phyloP scores from a whole-genome alignment of 2,329 filamentous ascomycete genomes.

The Chaetomiaceae sp. region DNA sequence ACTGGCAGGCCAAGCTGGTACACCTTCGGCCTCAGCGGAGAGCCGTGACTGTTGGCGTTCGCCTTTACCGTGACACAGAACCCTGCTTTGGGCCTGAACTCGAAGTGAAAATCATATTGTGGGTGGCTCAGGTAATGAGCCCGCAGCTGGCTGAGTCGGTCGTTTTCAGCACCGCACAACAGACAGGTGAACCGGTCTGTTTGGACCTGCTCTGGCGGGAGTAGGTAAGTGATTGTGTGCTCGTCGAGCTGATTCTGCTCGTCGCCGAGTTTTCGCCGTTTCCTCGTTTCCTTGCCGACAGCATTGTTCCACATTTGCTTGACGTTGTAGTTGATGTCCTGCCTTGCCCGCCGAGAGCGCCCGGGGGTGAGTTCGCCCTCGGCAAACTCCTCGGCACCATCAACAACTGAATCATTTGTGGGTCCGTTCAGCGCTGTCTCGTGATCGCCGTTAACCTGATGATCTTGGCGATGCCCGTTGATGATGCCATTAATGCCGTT shows the following conservation, averaged over 20 bases:
- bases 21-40: conserved; percentile 28
- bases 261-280: conserved; percentile 31
- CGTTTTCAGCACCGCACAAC: conserved; percentile 42
- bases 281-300: conserved; percentile 44
- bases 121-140: conserved; percentile 44
- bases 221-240: conserved; percentile 41
- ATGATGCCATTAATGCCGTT: conserved; percentile 8
- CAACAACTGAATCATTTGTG: conserved; percentile 17
- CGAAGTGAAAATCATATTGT: conserved; percentile 39
- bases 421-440: conserved; percentile 13
- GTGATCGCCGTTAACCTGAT: conserved; percentile 11
- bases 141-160: conserved; percentile 42
- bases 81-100: conserved; percentile 33
- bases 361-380: conserved; percentile 47
- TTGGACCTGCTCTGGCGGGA: conserved; percentile 39
- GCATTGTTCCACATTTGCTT: conserved; percentile 54
- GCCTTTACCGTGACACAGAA: conserved; percentile 37
- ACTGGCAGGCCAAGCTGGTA: conserved; percentile 39
- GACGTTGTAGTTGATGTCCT: conserved; percentile 51
- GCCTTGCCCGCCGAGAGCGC: conserved; percentile 44
- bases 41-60: conserved; percentile 15
- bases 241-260: conserved; percentile 27
- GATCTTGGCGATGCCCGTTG: conserved; percentile 6
- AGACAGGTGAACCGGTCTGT: conserved; percentile 48
- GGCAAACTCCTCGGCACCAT: conserved; percentile 39